Evolutionary conservation across 495 filamentous ascomycete species (phyloP).

Genomic region (Aspergillus taichungensis): DNA sequence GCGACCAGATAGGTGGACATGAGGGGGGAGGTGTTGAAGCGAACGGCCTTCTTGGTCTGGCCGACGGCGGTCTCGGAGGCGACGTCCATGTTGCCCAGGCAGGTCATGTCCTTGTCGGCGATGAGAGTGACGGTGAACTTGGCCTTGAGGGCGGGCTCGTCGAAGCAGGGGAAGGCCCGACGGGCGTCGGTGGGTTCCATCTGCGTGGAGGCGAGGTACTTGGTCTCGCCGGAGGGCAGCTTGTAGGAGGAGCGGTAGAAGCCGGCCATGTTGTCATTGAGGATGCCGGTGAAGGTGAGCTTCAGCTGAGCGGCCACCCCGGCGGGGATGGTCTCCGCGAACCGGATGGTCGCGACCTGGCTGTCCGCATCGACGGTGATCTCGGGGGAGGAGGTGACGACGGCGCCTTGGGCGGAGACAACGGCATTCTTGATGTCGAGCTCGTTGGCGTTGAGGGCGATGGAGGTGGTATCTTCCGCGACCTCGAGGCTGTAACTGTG

Average conservation of each 20-base stretch:
- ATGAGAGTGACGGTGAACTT: slow-evolving; percentile 57
- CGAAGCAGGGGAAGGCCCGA: slow-evolving; percentile 61
- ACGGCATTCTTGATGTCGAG: slow-evolving; percentile 73
- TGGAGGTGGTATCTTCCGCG: slow-evolving; percentile 71
- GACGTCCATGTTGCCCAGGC: slow-evolving; percentile 63
- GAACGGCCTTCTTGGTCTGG: slow-evolving; percentile 52
- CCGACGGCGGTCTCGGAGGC: slow-evolving; percentile 47
- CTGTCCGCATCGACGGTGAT: slow-evolving; percentile 47
- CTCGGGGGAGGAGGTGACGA: slow-evolving; percentile 44
- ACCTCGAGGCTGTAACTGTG: slow-evolving; percentile 55
- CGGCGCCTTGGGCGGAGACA: slow-evolving; percentile 40
- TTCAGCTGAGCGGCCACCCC: slow-evolving; percentile 52
- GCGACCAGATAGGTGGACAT: slow-evolving; percentile 66
- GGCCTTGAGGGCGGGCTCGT: slow-evolving; percentile 62
- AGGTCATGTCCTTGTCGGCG: slow-evolving; percentile 53
- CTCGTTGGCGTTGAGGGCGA: slow-evolving; percentile 82
- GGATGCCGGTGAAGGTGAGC: slow-evolving; percentile 50
- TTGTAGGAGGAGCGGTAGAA: slow-evolving; percentile 64
- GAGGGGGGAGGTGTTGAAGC: slow-evolving; percentile 55
- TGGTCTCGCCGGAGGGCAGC: slow-evolving; percentile 42
- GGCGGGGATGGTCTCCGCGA: slow-evolving; percentile 47
- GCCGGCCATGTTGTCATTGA: slow-evolving; percentile 62
- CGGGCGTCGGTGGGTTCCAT: slow-evolving; percentile 61
- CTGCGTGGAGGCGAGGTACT: slow-evolving; percentile 56
- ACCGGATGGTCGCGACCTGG: slow-evolving; percentile 53